These are phyloP conservation scores for Solanum sparsipilum DNA, from an alignment of 257 asterid genomes.

Conservation along the genomic window DNA sequence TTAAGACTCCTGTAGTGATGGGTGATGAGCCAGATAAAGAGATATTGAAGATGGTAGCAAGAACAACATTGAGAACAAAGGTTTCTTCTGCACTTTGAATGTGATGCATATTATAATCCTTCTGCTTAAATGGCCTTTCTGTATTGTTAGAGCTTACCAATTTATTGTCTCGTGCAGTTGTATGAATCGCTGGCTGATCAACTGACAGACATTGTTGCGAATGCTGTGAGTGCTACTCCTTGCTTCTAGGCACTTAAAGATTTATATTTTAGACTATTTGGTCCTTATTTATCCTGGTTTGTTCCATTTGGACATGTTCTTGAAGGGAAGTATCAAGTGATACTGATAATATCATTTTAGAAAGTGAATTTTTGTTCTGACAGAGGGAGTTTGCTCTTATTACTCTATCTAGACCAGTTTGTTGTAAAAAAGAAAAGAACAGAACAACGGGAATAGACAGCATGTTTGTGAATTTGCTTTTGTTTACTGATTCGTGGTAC, in stretches of 20 bases:
- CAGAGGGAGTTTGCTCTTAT: neutral
- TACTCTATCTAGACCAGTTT: neutral
- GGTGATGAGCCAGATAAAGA: conserved; percentile 93
- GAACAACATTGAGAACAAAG: conserved; percentile 95
- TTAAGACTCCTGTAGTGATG: conserved; percentile 89
- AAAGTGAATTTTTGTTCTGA: neutral
- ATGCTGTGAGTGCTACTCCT: conserved; percentile 54
- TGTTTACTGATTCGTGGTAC: neutral
- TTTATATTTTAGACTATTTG: neutral
- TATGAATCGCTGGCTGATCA: conserved; percentile 94
- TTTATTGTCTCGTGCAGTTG: conserved; percentile 36
- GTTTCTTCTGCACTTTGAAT: conserved; percentile 18
- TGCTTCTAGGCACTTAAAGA: neutral
- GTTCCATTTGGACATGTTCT: neutral
- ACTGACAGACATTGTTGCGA: conserved; percentile 70
- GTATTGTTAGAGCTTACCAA: neutral
- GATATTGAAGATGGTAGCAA: conserved; percentile 94
- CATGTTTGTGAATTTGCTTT: neutral
- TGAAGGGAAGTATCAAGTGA: neutral
- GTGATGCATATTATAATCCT: neutral
- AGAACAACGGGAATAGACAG: neutral
- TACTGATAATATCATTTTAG: neutral
- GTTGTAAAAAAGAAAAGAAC: neutral
- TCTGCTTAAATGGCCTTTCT: neutral
- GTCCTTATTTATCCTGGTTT: neutral